A percentile compares a stretch with the other conserved stretches of the same genome.
phyloP scores from a whole-genome alignment of 1,284 basidiomycete species.

The Ganoderma meredithae region DNA sequence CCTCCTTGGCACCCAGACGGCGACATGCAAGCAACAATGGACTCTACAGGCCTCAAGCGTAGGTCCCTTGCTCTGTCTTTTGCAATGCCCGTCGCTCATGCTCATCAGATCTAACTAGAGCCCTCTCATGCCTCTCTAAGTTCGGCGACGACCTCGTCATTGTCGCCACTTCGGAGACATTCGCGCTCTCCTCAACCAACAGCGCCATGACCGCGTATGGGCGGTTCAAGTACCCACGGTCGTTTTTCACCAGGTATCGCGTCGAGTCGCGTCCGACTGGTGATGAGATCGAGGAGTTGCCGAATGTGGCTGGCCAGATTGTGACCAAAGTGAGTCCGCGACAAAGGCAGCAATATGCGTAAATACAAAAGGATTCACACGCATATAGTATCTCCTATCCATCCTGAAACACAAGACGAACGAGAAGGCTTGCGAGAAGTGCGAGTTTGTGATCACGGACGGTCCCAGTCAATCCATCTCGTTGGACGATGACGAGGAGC shows the following conservation, averaged over 20 bases:
- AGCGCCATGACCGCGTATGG: constrained; percentile 81
- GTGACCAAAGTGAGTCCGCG: constrained; percentile 62
- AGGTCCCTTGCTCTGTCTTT: constrained; percentile 31
- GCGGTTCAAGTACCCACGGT: constrained; percentile 72
- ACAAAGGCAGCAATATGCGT: neutral
- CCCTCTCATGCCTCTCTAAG: constrained; percentile 75
- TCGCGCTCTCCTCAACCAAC: constrained; percentile 77
- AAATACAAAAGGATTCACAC: neutral
- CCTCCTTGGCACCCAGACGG: neutral
- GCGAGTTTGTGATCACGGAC: constrained; percentile 74
- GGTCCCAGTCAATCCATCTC: constrained; percentile 43
- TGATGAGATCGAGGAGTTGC: constrained; percentile 32
- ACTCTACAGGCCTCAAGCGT: constrained; percentile 57
- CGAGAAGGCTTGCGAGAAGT: constrained; percentile 78
- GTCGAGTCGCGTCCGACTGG: constrained; percentile 42
- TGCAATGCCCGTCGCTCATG: constrained; percentile 24
- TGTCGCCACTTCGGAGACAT: constrained; percentile 62
- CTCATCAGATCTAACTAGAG: constrained; percentile 70
- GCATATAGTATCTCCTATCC: constrained; percentile 66
- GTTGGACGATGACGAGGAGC: constrained; percentile 50
- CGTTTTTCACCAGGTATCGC: constrained; percentile 75
- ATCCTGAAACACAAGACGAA: constrained; percentile 75
- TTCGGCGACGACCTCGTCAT: constrained; percentile 82
- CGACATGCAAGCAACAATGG: constrained; percentile 56
- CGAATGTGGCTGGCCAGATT: constrained; percentile 59